A percentile compares a stretch with the other conserved stretches of the same genome.
Evolutionary conservation across 495 filamentous ascomycete genomes (phyloP).

Genomic region (Hypoxylon fragiforme): DNA sequence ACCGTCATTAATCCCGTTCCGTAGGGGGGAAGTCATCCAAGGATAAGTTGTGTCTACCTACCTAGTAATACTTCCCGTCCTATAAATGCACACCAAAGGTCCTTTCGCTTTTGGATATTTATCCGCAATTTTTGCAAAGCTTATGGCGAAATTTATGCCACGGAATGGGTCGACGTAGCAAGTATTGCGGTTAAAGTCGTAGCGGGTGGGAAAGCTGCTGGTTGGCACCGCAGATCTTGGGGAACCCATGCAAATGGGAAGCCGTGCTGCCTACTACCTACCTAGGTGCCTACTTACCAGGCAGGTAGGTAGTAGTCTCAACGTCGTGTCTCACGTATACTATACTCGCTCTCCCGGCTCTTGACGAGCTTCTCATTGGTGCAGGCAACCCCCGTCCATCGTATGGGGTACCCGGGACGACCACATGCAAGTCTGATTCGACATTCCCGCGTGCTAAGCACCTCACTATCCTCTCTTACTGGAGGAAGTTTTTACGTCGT

Average conservation of each 20-base stretch:
- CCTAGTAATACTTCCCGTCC: constrained; percentile 8
- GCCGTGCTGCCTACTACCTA: constrained; percentile 1
- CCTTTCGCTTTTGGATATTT: constrained; percentile 26
- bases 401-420: constrained; percentile 22
- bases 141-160: constrained; percentile 5
- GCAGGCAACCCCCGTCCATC: constrained; percentile 7
- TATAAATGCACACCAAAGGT: background rate
- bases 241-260: constrained; percentile 21
- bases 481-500: background rate
- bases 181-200: constrained; percentile 31
- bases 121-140: constrained; percentile 19
- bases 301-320: constrained; percentile 22
- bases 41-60: background rate
- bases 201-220: too few species aligned
- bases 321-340: constrained; percentile 29
- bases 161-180: constrained; percentile 12
- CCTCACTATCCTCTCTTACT: constrained; percentile 4
- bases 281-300: too few species aligned
- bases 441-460: constrained; percentile 9
- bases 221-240: constrained; percentile 27
- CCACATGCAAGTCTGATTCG: constrained; percentile 27
- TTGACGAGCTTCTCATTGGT: constrained; percentile 20
- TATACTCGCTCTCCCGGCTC: constrained; percentile 1
- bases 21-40: background rate
- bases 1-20: background rate